Evolutionary conservation across 805 yeast genomes (phyloP).

Genomic region (Grigorovia humatica): DNA sequence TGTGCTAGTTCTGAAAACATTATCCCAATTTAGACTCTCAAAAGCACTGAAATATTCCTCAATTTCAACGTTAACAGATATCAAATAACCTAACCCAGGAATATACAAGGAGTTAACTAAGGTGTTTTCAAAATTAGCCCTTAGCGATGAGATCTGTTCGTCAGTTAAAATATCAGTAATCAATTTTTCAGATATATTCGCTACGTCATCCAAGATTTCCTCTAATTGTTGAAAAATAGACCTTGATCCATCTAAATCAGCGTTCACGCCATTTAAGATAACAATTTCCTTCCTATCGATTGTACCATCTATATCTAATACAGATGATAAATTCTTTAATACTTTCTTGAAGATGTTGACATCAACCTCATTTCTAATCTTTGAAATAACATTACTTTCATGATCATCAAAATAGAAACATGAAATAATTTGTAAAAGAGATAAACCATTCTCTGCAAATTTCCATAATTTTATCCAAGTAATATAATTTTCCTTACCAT

Average conservation of each 20-base stretch:
- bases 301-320: slow-evolving; percentile 32
- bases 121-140: slow-evolving; percentile 5
- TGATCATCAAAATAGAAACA: background rate
- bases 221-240: slow-evolving; percentile 28
- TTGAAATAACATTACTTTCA: slow-evolving; percentile 7
- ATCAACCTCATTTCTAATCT: slow-evolving; percentile 9
- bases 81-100: slow-evolving; percentile 37
- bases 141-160: background rate
- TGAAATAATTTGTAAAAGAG: slow-evolving; percentile 4
- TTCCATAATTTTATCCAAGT: slow-evolving; percentile 26
- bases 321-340: slow-evolving; percentile 14
- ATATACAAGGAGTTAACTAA: slow-evolving; percentile 32
- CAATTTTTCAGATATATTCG: slow-evolving; percentile 7
- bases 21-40: slow-evolving; percentile 24
- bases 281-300: slow-evolving; percentile 19
- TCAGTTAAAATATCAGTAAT: slow-evolving; percentile 10
- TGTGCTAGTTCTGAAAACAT: slow-evolving; percentile 31
- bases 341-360: slow-evolving; percentile 6
- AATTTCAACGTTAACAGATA: slow-evolving; percentile 17
- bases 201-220: slow-evolving; percentile 16
- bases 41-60: background rate
- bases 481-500: slow-evolving; percentile 19
- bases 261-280: slow-evolving; percentile 26
- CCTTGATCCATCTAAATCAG: slow-evolving; percentile 21
- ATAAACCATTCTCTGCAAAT: slow-evolving; percentile 15